Evolutionary conservation across 2,329 filamentous ascomycete genomes (phyloP).

Genomic region (Xylogone sp.): DNA sequence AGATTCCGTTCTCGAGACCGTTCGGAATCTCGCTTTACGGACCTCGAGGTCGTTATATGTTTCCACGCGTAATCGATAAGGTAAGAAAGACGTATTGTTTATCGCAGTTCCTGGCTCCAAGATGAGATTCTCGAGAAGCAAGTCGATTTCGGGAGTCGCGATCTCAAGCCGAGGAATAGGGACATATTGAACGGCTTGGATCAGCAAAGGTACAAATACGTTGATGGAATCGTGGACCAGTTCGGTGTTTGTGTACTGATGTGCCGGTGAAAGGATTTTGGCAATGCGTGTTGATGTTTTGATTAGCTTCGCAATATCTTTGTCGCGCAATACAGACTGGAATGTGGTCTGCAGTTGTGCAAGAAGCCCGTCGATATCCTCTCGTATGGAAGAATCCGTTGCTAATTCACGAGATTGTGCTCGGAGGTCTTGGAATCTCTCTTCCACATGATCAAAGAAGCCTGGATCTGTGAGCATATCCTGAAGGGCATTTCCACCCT

Average conservation of each 20-base stretch:
- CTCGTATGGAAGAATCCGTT: constrained; percentile 61
- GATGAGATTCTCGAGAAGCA: constrained; percentile 86
- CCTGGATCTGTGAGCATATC: constrained; percentile 80
- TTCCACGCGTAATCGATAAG: constrained; percentile 75
- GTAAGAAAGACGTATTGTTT: constrained; percentile 84
- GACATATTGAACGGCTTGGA: constrained; percentile 78
- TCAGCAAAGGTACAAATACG: constrained; percentile 73
- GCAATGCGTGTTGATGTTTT: constrained; percentile 65
- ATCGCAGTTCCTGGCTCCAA: constrained; percentile 82
- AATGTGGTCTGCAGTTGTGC: constrained; percentile 65
- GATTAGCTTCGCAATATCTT: constrained; percentile 66
- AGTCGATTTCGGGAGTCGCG: constrained; percentile 75
- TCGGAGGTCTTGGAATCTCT: constrained; percentile 47
- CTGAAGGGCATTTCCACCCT: constrained; percentile 71
- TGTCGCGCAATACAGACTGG: constrained; percentile 65
- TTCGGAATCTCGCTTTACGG: constrained; percentile 69
- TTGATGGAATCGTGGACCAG: constrained; percentile 73
- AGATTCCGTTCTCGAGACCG: constrained; percentile 60
- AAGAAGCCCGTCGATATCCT: constrained; percentile 71
- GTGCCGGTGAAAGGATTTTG: constrained; percentile 63
- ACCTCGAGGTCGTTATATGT: constrained; percentile 86
- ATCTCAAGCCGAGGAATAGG: constrained; percentile 90
- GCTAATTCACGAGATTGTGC: constrained; percentile 59
- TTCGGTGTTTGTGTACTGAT: constrained; percentile 63
- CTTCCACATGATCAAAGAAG: constrained; percentile 71